Evolutionary conservation across 2,329 filamentous ascomycete species (phyloP), one percentile per base, ranked within the genome.

Genomic region (Seiridium unicorne): DNA sequence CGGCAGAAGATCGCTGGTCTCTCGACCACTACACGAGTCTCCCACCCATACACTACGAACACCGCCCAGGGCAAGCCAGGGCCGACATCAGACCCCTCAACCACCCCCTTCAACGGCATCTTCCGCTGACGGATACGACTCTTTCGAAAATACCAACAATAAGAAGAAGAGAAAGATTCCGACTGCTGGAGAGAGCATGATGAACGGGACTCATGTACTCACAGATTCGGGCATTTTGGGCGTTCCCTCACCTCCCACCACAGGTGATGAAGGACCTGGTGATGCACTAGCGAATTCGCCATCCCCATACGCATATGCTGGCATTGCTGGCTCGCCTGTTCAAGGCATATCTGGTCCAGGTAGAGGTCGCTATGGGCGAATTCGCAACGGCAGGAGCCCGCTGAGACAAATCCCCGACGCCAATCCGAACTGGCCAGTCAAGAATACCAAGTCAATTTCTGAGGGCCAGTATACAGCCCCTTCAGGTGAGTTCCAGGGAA

Each of bases 101-200:
- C 84, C 86, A 31, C 84, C 89, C 54, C 84, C 83, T 48, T 92
- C 91, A 10, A 87, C 89, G 32, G 83, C 85, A 5, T 89, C 89
- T 4, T 90, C 89, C 3, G 79, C 86, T 9, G 94, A 98, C 73
- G 93, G 93, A 11, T 98, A 98, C 73, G 95, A 99, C 74, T 95
- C 92, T 5, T 96, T 97, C 69, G 95, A 99, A 75, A 98, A 98
- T 70, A 96, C 92, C 42, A 98, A 97, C 74, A 99, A 99, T 73
- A 99, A 99, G 77, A 99, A 98, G 81, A 98, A 99, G 76, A 86
- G 95, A 66, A 99, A 99, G 77, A 98, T 99, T 44, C 95, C 95
- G 0, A 93, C 93, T 0, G 92, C 92, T 8, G 90, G 91, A 18
- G 90, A 91, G 68, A 81, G 87, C 11, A 84, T 74, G 3, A 66